These are phyloP conservation scores for Ascochyta fabae DNA, from an alignment of 2,329 filamentous ascomycete genomes.

Conservation along the genomic window DNA sequence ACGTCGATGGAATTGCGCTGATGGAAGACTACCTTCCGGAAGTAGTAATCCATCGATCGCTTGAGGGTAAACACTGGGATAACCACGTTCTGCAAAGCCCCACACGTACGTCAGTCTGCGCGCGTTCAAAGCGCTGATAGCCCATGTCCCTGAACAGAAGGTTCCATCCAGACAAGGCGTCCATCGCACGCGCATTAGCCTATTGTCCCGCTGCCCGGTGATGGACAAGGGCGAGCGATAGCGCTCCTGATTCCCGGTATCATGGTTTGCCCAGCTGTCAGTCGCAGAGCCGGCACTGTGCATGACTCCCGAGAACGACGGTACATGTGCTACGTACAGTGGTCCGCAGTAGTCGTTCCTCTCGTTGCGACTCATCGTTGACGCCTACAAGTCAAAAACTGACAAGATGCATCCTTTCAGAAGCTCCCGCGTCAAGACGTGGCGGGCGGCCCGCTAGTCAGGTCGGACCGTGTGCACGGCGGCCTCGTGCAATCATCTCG, in stretches of 20 bases:
- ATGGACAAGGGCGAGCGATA: slow-evolving; percentile 7
- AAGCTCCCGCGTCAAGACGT: slow-evolving; percentile 30
- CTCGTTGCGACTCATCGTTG: background rate
- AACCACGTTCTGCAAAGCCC: slow-evolving; percentile 6
- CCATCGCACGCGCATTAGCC: slow-evolving; percentile 20
- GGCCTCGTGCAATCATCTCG: slow-evolving; percentile 20
- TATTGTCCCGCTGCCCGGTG: slow-evolving; percentile 17
- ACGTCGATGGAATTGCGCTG: slow-evolving; percentile 1
- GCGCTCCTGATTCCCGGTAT: slow-evolving; percentile 17
- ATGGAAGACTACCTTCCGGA: slow-evolving; percentile 7
- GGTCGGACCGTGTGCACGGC: slow-evolving; percentile 13
- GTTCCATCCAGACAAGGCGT: slow-evolving; percentile 18
- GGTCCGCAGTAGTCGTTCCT: background rate
- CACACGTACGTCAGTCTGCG: slow-evolving; percentile 12
- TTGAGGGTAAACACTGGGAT: background rate
- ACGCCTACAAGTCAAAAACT: background rate
- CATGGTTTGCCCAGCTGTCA: slow-evolving; percentile 16
- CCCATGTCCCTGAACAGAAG: slow-evolving; percentile 19
- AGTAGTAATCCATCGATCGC: slow-evolving; percentile 9
- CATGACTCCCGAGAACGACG: background rate
- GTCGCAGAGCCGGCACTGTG: slow-evolving; percentile 8
- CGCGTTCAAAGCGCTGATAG: background rate
- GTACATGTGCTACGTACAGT: background rate
- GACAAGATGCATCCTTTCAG: slow-evolving; percentile 11
- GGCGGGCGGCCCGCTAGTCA: slow-evolving; percentile 34